phyloP scores from a whole-genome alignment of 169 alveolate genomes.

The Eimeria brunetti region DNA sequence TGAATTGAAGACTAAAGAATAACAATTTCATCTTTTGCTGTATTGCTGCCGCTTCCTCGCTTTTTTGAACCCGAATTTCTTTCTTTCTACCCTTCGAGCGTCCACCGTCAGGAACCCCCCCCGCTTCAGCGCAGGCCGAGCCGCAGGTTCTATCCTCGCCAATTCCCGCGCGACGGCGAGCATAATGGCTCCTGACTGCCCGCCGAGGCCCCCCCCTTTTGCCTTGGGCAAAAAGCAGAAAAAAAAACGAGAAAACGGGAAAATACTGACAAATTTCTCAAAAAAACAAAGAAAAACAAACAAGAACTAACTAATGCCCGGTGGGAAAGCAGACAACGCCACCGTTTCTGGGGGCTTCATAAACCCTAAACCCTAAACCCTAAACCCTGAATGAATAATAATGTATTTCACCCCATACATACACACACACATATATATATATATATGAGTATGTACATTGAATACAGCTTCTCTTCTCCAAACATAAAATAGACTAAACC shows the following conservation, averaged over 20 bases:
- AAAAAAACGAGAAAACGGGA: background rate
- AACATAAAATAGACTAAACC: too few species aligned
- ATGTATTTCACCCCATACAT: too few species aligned
- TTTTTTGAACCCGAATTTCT: background rate
- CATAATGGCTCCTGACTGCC: conserved; percentile 71
- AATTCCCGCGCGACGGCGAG: conserved; percentile 49
- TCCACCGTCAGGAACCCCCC: conserved; percentile 58
- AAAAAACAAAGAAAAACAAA: too few species aligned
- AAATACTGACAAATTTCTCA: background rate
- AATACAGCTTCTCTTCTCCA: too few species aligned
- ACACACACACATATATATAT: too few species aligned
- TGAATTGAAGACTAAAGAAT: background rate
- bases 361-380: too few species aligned
- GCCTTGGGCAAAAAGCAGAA: background rate
- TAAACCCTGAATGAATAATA: too few species aligned
- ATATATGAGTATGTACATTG: too few species aligned
- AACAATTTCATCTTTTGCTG: conserved; percentile 26
- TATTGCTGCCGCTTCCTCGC: conserved; percentile 61
- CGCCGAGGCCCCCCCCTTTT: conserved; percentile 15
- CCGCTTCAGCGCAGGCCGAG: conserved; percentile 34
- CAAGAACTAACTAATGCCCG: too few species aligned
- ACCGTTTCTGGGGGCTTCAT: too few species aligned
- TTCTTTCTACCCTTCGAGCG: conserved; percentile 10
- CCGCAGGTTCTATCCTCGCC: background rate
- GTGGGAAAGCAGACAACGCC: too few species aligned